Evolutionary conservation across 768 basidiomycete species (phyloP).

Genomic region (Brasilioporus rufonigricans): DNA sequence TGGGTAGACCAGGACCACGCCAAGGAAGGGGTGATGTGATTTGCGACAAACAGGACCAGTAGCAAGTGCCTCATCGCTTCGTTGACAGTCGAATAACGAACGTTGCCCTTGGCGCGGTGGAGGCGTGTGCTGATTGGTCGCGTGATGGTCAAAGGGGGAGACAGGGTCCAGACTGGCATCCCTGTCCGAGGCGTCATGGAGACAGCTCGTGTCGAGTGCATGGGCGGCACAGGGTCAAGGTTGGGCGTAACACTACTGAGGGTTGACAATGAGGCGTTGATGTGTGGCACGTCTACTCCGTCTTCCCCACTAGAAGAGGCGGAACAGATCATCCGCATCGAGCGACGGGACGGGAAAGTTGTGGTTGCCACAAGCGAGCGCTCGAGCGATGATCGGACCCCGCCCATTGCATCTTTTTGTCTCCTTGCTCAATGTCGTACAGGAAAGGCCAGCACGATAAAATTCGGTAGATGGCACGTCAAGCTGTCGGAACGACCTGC

Average conservation of each 20-base stretch:
- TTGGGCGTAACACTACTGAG: background rate
- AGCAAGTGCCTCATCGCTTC: constrained; percentile 6
- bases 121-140: background rate
- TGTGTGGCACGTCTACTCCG: background rate
- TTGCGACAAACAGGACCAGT: constrained; percentile 13
- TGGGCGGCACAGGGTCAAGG: background rate
- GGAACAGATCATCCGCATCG: constrained; percentile 1
- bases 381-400: background rate
- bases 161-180: background rate
- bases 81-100: background rate
- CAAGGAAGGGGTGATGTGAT: constrained; percentile 8
- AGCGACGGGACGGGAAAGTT: background rate
- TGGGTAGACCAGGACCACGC: constrained; percentile 32
- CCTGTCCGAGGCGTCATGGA: background rate
- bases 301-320: background rate
- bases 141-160: background rate
- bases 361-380: background rate
- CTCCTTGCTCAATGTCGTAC: background rate
- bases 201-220: background rate
- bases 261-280: constrained; percentile 9
- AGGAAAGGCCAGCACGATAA: background rate
- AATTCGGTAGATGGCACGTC: background rate
- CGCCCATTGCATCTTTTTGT: background rate
- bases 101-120: background rate
- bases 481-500: background rate